A percentile compares a stretch with the other conserved stretches of the same genome.
phyloP scores from a whole-genome alignment of 73 alveolate species.

The Paramecium octaurelia region DNA sequence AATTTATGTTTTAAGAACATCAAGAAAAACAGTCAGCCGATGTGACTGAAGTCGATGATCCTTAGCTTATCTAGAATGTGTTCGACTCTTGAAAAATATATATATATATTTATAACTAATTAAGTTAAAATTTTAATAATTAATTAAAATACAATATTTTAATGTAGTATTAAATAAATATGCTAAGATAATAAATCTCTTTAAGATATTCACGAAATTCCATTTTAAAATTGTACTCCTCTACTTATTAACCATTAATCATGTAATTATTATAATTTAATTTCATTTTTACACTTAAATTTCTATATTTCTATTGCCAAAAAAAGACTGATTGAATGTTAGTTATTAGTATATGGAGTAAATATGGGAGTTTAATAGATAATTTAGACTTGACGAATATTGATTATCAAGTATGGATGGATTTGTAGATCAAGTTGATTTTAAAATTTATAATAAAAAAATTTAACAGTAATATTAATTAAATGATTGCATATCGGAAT shows the following conservation, averaged over 20 bases:
- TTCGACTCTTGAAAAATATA: conserved; percentile 34
- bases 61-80: not conserved
- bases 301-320: too few relatives aligned
- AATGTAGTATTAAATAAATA: not conserved
- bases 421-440: not conserved
- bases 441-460: not conserved
- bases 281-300: too few relatives aligned
- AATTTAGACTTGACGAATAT: not conserved
- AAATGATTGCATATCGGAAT: not conserved
- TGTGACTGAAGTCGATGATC: conserved; percentile 22
- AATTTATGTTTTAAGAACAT: not conserved
- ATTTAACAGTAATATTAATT: conserved; percentile 9
- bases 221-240: not conserved
- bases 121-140: not conserved
- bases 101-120: conserved; percentile 5
- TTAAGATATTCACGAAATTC: not conserved
- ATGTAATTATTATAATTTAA: too few relatives aligned
- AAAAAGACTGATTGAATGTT: not conserved
- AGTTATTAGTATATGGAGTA: not conserved
- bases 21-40: conserved; percentile 8
- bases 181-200: not conserved
- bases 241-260: too few relatives aligned
- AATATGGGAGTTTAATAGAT: not conserved
- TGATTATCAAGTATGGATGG: not conserved
- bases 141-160: not conserved